Conservation (phyloP, 1,284 basidiomycete species). For the Cystobasidium slooffiae region DNA sequence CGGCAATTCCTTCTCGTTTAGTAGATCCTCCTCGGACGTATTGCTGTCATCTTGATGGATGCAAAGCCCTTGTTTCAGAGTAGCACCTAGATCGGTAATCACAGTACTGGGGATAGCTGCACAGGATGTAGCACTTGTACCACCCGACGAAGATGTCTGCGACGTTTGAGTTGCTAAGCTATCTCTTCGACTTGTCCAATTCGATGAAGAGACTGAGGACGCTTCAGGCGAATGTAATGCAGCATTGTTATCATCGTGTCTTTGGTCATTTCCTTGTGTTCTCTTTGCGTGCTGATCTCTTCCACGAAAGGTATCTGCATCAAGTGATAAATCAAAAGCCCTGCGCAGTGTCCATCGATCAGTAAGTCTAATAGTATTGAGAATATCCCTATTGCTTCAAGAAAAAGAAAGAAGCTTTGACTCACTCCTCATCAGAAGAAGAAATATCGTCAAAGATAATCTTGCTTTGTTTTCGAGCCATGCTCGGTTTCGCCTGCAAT, state of each 20-base stretch:
- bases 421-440: slow-evolving; percentile 26
- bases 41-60: not conserved
- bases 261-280: not conserved
- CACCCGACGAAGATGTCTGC: not conserved
- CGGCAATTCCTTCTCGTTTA: no score
- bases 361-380: not conserved
- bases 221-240: not conserved
- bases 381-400: not conserved
- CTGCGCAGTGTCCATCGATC: not conserved
- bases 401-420: not conserved
- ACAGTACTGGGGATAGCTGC: not conserved
- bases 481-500: not conserved
- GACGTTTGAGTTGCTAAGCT: slow-evolving; percentile 3
- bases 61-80: not conserved
- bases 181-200: not conserved
- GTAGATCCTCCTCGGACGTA: not conserved
- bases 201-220: not conserved
- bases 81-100: not conserved
- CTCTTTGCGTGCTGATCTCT: not conserved
- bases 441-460: slow-evolving; percentile 25
- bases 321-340: slow-evolving; percentile 17
- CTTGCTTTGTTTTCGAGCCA: slow-evolving; percentile 1
- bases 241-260: not conserved
- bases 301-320: not conserved
- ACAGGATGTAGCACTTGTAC: not conserved